These are phyloP conservation scores for Oxyria digyna DNA, from an alignment of 148 eudicot species.

Conservation along the genomic window DNA sequence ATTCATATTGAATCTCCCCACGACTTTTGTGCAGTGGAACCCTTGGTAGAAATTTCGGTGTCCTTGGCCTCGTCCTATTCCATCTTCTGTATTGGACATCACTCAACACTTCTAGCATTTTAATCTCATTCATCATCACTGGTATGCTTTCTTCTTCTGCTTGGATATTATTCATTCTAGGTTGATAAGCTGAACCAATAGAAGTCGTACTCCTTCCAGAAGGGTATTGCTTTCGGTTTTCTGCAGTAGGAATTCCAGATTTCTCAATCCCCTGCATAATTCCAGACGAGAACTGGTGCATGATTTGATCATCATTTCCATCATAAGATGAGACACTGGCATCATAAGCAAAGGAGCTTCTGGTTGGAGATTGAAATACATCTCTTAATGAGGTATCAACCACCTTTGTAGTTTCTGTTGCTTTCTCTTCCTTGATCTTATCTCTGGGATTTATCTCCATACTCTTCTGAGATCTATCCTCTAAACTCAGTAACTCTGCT, in stretches of 20 bases:
- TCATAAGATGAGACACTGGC: slow-evolving; percentile 70
- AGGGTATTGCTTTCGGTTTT: slow-evolving; percentile 3
- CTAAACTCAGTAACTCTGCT: slow-evolving; percentile 14
- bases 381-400: slow-evolving; percentile 5
- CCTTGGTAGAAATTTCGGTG: slow-evolving; percentile 20
- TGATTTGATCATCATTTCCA: slow-evolving; percentile 41
- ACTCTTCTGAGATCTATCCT: slow-evolving; percentile 16
- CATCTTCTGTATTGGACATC: slow-evolving; percentile 3
- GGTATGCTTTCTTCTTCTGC: slow-evolving; percentile 14
- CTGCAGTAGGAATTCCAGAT: slow-evolving; percentile 8
- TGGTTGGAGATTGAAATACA: slow-evolving; percentile 19
- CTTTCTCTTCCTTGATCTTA: slow-evolving; percentile 15
- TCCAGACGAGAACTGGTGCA: not conserved
- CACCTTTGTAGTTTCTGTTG: slow-evolving; percentile 17
- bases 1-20: slow-evolving; percentile 23
- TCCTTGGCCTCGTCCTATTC: slow-evolving; percentile 17
- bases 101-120: not conserved
- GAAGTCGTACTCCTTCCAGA: not conserved
- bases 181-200: slow-evolving; percentile 16
- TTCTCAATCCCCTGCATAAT: not conserved
- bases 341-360: slow-evolving; percentile 35
- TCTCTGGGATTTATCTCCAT: too few species aligned
- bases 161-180: slow-evolving; percentile 15
- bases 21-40: slow-evolving; percentile 22
- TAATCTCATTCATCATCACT: not conserved